These are phyloP conservation scores for Cyberlindnera amylophila DNA, from an alignment of 805 yeast genomes.

Conservation along the genomic window DNA sequence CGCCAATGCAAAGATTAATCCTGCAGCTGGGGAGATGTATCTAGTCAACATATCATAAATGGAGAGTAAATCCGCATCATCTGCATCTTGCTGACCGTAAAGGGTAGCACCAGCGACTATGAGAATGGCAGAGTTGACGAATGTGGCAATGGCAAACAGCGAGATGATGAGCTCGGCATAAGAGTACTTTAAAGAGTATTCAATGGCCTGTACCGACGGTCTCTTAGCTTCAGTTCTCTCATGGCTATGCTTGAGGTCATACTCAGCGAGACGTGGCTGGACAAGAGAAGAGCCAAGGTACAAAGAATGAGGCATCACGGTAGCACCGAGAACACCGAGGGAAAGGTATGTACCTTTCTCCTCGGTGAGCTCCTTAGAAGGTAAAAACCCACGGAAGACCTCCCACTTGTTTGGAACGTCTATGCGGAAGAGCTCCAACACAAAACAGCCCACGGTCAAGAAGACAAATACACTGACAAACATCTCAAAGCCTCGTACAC, in stretches of 20 bases:
- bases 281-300: conserved; percentile 85
- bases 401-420: conserved; percentile 48
- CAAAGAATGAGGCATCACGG: conserved; percentile 91
- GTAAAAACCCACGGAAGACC: conserved; percentile 66
- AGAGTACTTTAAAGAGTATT: conserved; percentile 74
- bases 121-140: conserved; percentile 85
- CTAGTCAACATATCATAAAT: conserved; percentile 67
- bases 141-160: conserved; percentile 82
- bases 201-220: conserved; percentile 79
- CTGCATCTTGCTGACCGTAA: conserved; percentile 57
- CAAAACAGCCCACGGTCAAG: conserved; percentile 73
- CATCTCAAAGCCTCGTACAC: conserved; percentile 72
- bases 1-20: conserved; percentile 84
- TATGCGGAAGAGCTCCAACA: conserved; percentile 60
- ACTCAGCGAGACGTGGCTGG: conserved; percentile 77
- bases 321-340: conserved; percentile 86
- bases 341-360: conserved; percentile 72
- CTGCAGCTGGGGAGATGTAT: conserved; percentile 82
- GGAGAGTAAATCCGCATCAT: conserved; percentile 77
- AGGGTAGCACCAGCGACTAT: conserved; percentile 91
- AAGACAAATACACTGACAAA: conserved; percentile 69
- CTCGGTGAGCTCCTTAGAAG: conserved; percentile 54
- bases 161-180: conserved; percentile 81
- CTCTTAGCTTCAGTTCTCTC: conserved; percentile 41
- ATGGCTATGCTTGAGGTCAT: conserved; percentile 55